Base-by-base conservation (phyloP, 352 stramenopile species). In the Phytophthora hibernalis region DNA sequence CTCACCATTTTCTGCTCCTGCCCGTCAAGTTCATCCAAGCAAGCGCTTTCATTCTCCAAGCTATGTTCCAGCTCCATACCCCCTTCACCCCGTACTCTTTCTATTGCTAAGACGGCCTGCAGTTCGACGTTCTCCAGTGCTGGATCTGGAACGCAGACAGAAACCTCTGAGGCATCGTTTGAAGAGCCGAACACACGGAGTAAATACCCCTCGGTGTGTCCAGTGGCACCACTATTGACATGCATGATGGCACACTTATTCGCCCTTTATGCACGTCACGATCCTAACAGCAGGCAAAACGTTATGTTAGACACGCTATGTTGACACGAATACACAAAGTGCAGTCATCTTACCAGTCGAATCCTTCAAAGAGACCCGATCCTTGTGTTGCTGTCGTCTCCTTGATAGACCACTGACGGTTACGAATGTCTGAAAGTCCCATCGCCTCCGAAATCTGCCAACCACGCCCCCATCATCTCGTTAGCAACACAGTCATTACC, bases 401-500 rank as follows among this genome's bases (percentile, higher is more conserved):
- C 81, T 99, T 98, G 72, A 99, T 99, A 47, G 92, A 98, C 98
- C 98, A 99, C 79, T 99, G 97, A 56, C 98, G 87, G 85, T 99
- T 99, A 66, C 97, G 94, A 59, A 99, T 98, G 61, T 99, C 93
- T 40, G 97, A 97, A 49, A 99, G 82, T 22, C 96, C 97, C 70
- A 99, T 91, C 3, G 97, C 96, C 79, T 99, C 97, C 62, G 96
- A 99, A 73, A 99, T 98, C 89, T 99, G 31, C 37, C 16, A 26
- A 21, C 5, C 2, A 47, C 6, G 37, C 0, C 9, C 51, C 43
- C 18, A 51, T 0, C 45, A 52, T 18, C n/a, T 47, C 31, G 11
- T 65, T 12, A 72, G 43, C 18, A 42, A 50, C 22, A 73, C 15
- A n/a, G 42, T n/a, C n/a, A n/a, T n/a, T n/a, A n/a, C n/a, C 28